Conservation (phyloP, 2,329 filamentous ascomycete genomes). For the Calonectria pauciramosa region DNA sequence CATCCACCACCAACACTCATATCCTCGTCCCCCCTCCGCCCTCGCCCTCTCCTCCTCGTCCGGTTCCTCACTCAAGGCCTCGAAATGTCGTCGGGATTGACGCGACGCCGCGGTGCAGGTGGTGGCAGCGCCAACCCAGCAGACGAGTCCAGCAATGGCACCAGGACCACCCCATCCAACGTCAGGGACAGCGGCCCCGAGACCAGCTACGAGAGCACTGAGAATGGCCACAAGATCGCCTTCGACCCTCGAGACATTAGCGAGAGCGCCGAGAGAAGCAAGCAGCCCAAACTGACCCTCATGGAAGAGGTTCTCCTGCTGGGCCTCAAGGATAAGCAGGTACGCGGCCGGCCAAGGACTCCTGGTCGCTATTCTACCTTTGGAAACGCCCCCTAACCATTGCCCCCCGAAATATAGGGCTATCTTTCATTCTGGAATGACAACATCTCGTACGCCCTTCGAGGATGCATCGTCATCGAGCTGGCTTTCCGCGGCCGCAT, state of each 20-base stretch:
- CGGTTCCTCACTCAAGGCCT: conserved; percentile 23
- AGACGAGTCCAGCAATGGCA: conserved; percentile 68
- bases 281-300: conserved; percentile 97
- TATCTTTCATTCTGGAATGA: conserved; percentile 99
- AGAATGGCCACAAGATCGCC: conserved; percentile 98
- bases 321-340: conserved; percentile 98
- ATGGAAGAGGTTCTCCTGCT: conserved; percentile 98
- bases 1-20: conserved; percentile 24
- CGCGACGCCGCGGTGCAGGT: conserved; percentile 79
- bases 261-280: conserved; percentile 95
- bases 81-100: conserved; percentile 65
- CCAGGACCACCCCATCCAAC: conserved; percentile 71
- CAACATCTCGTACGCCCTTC: conserved; percentile 97
- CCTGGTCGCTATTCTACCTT: conserved; percentile 1
- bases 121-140: conserved; percentile 67
- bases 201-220: conserved; percentile 91
- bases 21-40: conserved; percentile 20
- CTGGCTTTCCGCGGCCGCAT: conserved; percentile 95
- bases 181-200: conserved; percentile 70
- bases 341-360: conserved; percentile 54
- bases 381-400: neutral
- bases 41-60: conserved; percentile 26
- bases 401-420: conserved; percentile 69
- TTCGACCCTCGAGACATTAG: conserved; percentile 98
- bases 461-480: conserved; percentile 98